Conservation (phyloP, 495 filamentous ascomycete species). For the Daldinia grandis region DNA sequence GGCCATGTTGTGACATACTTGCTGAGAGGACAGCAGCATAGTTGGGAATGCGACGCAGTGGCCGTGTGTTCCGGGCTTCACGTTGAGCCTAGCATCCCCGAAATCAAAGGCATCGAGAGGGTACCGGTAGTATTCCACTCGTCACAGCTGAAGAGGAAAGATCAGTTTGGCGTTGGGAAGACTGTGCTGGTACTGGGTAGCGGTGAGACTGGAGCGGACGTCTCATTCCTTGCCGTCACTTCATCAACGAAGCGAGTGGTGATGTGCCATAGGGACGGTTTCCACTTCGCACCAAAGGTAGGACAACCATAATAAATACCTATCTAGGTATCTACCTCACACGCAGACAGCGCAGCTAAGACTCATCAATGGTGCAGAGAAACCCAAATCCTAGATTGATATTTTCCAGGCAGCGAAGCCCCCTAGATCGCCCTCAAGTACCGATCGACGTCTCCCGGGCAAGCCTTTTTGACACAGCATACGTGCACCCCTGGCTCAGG, state of each 20-base stretch:
- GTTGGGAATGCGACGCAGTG: conserved; percentile 48
- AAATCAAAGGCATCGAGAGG: conserved; percentile 48
- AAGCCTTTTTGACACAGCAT: conserved; percentile 58
- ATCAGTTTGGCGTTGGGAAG: conserved; percentile 47
- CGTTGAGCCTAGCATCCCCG: conserved; percentile 48
- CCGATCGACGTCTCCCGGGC: conserved; percentile 55
- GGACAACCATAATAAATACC: conserved; percentile 9
- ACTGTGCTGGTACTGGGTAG: conserved; percentile 50
- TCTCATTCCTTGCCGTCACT: conserved; percentile 52
- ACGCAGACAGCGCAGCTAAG: not conserved
- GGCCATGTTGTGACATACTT: conserved; percentile 38
- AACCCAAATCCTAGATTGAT: conserved; percentile 35
- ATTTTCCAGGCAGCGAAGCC: conserved; percentile 19
- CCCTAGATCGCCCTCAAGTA: conserved; percentile 47
- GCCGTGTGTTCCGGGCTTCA: conserved; percentile 53
- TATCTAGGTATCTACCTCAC: too few species aligned
- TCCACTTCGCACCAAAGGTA: conserved; percentile 50
- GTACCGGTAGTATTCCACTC: conserved; percentile 49
- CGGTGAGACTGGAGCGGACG: conserved; percentile 53
- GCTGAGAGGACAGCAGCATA: conserved; percentile 14
- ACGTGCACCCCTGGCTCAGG: conserved; percentile 55
- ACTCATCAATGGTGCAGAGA: conserved; percentile 26
- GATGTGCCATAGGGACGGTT: conserved; percentile 53
- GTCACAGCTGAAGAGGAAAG: conserved; percentile 47
- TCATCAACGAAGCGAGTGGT: conserved; percentile 49